Evolutionary conservation across 768 basidiomycete species (phyloP).

Genomic region (Tricholoma furcatifolium): DNA sequence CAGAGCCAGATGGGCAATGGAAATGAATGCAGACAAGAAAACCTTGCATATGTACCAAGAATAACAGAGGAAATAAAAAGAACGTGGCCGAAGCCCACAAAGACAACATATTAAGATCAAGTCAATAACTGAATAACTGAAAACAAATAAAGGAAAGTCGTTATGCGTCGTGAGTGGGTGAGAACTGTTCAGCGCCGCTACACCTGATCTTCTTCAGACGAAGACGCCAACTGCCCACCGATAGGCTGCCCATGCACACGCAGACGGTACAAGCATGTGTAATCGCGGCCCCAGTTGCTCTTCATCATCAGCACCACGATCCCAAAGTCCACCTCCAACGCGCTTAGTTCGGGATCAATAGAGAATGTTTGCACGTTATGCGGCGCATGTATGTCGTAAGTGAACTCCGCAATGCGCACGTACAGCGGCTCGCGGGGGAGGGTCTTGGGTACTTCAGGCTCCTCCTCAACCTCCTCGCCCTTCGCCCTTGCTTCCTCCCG

Average conservation of each 20-base stretch:
- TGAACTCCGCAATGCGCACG: conserved; percentile 67
- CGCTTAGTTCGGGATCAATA: conserved; percentile 63
- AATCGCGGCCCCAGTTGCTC: conserved; percentile 87
- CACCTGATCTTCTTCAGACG: conserved; percentile 23
- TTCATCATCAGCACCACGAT: conserved; percentile 77
- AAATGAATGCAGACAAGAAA: conserved; percentile 1
- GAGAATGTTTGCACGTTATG: conserved; percentile 79
- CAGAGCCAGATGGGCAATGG: conserved; percentile 6
- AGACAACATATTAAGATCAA: neutral
- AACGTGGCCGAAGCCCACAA: conserved; percentile 4
- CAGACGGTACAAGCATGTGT: conserved; percentile 87
- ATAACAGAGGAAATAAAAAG: conserved; percentile 11
- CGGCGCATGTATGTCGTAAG: conserved; percentile 58
- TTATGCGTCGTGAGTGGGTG: conserved; percentile 5
- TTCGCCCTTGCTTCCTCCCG: conserved; percentile 30
- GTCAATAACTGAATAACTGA: neutral
- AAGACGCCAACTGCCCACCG: conserved; percentile 38
- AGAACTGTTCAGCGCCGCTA: conserved; percentile 3
- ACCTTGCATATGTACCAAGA: conserved; percentile 1
- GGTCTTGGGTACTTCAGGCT: conserved; percentile 43
- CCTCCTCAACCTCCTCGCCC: conserved; percentile 30
- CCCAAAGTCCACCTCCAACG: conserved; percentile 79
- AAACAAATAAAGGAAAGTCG: neutral
- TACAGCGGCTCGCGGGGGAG: conserved; percentile 47
- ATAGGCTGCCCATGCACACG: conserved; percentile 71